Conservation (phyloP, 306 rosid species). For the Mucuna pruriens region DNA sequence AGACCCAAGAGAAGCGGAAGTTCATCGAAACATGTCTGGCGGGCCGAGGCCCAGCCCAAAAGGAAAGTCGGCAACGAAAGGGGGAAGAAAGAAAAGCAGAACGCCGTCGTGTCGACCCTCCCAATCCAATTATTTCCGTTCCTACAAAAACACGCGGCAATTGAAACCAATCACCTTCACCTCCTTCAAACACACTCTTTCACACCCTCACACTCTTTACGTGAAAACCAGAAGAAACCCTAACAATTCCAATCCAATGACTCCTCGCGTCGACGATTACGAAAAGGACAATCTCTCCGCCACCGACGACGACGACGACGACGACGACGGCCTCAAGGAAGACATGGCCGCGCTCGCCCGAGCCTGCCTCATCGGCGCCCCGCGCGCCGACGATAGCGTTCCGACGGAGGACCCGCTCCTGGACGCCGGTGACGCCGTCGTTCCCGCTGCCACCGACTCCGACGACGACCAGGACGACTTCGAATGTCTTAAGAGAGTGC, state of each 20-base stretch:
- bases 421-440: conserved; percentile 2
- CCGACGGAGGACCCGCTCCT: conserved; percentile 25
- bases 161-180: not conserved
- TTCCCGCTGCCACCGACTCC: not conserved
- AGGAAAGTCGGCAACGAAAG: not conserved
- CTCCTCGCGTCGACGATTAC: conserved; percentile 43
- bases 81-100: not conserved
- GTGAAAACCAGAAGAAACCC: not conserved
- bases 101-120: not conserved
- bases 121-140: not conserved
- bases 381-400: conserved; percentile 6
- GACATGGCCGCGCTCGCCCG: conserved; percentile 74
- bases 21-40: not conserved
- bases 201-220: not conserved
- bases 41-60: not conserved
- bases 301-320: conserved; percentile 58
- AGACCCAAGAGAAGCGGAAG: no score
- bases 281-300: conserved; percentile 32
- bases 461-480: conserved; percentile 48
- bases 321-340: conserved; percentile 50
- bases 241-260: conserved; percentile 42
- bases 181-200: not conserved
- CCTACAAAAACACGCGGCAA: not conserved
- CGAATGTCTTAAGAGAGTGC: conserved; percentile 54
- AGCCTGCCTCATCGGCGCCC: conserved; percentile 61